Percentiles rank a stretch among this genome's conserved stretches.
phyloP scores from a whole-genome alignment of 2,329 filamentous ascomycete species.

The Fusarium udum region DNA sequence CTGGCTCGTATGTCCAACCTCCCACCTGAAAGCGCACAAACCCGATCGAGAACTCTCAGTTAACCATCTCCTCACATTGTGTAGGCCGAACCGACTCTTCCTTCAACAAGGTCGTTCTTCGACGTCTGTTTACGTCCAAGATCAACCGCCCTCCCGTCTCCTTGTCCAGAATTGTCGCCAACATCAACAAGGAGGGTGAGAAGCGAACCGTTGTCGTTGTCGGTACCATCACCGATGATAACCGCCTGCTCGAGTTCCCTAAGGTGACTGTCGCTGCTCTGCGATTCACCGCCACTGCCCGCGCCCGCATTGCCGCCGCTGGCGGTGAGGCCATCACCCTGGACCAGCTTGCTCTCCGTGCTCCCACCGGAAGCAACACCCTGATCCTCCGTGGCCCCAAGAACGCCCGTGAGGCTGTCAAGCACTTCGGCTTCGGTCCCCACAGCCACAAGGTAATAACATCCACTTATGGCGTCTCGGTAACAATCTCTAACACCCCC shows the following conservation, averaged over 20 bases:
- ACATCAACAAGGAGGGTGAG: constrained; percentile 71
- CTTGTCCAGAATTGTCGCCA: constrained; percentile 85
- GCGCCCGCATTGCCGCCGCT: constrained; percentile 90
- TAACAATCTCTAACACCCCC: constrained; percentile 45
- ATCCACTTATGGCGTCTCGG: no score
- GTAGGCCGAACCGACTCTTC: constrained; percentile 91
- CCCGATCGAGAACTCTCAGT: not conserved
- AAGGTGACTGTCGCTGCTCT: constrained; percentile 95
- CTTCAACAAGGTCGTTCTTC: constrained; percentile 99
- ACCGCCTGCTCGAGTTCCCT: constrained; percentile 88
- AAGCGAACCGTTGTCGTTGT: constrained; percentile 93
- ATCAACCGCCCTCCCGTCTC: constrained; percentile 98
- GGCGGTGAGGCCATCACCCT: constrained; percentile 96
- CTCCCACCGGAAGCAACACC: constrained; percentile 96
- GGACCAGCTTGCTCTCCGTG: constrained; percentile 94
- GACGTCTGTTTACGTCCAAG: constrained; percentile 97
- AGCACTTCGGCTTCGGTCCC: constrained; percentile 98
- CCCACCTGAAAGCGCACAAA: not conserved
- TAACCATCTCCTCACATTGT: constrained; percentile 7
- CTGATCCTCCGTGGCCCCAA: constrained; percentile 97
- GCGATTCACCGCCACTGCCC: constrained; percentile 95
- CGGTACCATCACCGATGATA: constrained; percentile 97
- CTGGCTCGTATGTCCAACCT: constrained; percentile 81
- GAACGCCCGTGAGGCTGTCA: constrained; percentile 96
- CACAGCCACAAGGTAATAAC: constrained; percentile 91